Percentiles rank a stretch among this genome's conserved stretches.
These are phyloP conservation scores for Taphrina wiesneri DNA, from an alignment of 1,139 yeast species.

Conservation along the genomic window DNA sequence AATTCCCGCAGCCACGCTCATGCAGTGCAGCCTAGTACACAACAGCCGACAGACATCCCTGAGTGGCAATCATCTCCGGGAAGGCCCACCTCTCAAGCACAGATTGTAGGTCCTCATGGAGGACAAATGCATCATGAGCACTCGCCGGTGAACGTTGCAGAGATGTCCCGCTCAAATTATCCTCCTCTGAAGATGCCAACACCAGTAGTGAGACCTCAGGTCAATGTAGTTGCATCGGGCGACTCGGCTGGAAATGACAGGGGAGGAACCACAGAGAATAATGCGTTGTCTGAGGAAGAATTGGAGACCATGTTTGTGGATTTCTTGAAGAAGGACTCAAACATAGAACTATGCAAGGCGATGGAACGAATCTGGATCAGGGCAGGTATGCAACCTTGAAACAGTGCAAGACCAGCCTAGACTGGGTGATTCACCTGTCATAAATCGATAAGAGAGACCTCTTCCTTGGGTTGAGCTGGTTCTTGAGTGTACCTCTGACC, in stretches of 20 bases:
- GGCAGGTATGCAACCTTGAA: conserved; percentile 7
- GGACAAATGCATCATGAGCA: background rate
- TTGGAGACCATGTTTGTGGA: conserved; percentile 7
- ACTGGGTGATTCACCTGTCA: background rate
- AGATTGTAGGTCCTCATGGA: too few species aligned
- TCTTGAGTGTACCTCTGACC: background rate
- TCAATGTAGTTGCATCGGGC: background rate
- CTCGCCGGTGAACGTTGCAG: background rate
- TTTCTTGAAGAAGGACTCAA: conserved; percentile 12
- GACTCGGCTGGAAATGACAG: background rate
- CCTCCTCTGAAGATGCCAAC: conserved; percentile 6
- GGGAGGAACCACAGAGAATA: background rate
- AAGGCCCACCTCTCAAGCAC: too few species aligned
- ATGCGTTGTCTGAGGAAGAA: background rate
- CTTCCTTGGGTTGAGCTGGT: conserved; percentile 3
- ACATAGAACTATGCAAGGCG: conserved; percentile 19
- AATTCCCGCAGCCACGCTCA: too few species aligned
- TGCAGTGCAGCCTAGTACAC: too few species aligned
- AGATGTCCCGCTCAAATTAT: background rate
- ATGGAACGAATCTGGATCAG: conserved; percentile 7
- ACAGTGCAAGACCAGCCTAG: background rate
- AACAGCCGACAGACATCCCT: too few species aligned
- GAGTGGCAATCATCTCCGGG: too few species aligned
- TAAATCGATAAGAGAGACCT: conserved; percentile 12
- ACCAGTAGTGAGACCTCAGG: background rate